These are phyloP conservation scores for Aspergillus fumigatus DNA, from an alignment of 2,329 filamentous ascomycete genomes.

Conservation along the genomic window DNA sequence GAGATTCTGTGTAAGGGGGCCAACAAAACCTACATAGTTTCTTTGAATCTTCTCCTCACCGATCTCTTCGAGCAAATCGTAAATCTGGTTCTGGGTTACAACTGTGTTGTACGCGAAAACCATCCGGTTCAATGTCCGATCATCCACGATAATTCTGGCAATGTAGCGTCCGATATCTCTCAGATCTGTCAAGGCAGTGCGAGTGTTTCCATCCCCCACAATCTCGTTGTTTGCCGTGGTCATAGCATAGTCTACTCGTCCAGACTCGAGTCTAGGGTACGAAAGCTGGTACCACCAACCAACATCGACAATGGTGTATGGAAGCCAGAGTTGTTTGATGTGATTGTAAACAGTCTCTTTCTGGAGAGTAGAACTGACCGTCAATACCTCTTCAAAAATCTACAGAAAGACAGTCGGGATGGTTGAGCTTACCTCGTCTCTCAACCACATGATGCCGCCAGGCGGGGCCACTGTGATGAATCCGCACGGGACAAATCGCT, in stretches of 20 bases:
- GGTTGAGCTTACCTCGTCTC: conserved; percentile 32
- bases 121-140: conserved; percentile 50
- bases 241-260: conserved; percentile 43
- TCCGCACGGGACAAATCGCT: conserved; percentile 50
- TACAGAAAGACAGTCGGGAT: not conserved
- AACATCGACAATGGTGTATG: conserved; percentile 55
- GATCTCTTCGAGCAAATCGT: conserved; percentile 43
- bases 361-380: conserved; percentile 16
- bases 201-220: conserved; percentile 44
- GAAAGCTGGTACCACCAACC: conserved; percentile 56
- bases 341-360: conserved; percentile 51
- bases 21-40: conserved; percentile 30
- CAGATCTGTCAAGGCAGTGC: conserved; percentile 45
- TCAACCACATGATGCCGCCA: conserved; percentile 41
- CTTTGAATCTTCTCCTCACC: conserved; percentile 47
- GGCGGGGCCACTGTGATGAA: conserved; percentile 46
- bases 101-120: conserved; percentile 49
- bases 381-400: not conserved
- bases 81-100: conserved; percentile 45
- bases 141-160: conserved; percentile 49
- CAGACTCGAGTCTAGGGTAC: conserved; percentile 43
- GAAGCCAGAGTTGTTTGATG: conserved; percentile 45
- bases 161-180: conserved; percentile 52
- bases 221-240: conserved; percentile 35
- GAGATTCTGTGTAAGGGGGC: not conserved